phyloP scores from a whole-genome alignment of 192 early-diverging fungal genomes.

The Umbelopsis vinacea region DNA sequence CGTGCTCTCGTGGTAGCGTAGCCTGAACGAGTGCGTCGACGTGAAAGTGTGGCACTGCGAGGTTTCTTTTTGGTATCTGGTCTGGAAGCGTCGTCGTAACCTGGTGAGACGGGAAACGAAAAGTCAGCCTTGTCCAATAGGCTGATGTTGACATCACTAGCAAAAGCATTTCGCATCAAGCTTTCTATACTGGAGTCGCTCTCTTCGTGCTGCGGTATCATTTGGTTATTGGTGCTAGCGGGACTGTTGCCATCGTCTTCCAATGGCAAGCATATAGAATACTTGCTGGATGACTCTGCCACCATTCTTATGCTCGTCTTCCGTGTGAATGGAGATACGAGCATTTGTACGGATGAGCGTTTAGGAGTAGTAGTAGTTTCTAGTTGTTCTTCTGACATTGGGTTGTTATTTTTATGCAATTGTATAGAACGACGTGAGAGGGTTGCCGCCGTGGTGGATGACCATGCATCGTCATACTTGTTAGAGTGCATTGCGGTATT shows the following conservation, averaged over 20 bases:
- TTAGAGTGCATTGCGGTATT: not conserved
- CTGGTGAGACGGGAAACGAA: not conserved
- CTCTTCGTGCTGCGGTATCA: not conserved
- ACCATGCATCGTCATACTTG: not conserved
- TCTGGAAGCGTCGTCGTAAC: not conserved
- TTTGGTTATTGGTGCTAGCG: not conserved
- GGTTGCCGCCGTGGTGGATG: not conserved
- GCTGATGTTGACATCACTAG: not conserved
- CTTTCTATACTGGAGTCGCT: conserved; percentile 3
- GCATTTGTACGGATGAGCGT: conserved; percentile 28
- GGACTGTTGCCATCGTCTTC: conserved; percentile 5
- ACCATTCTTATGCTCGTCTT: conserved; percentile 25
- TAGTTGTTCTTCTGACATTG: too few species aligned
- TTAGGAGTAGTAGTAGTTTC: not conserved
- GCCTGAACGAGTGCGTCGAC: not conserved
- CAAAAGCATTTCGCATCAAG: not conserved
- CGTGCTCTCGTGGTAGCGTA: not conserved
- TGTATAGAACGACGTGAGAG: too few species aligned
- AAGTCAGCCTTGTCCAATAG: not conserved
- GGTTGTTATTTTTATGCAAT: too few species aligned
- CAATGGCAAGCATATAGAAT: not conserved
- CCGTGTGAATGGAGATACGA: conserved; percentile 31
- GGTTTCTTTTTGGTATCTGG: not conserved
- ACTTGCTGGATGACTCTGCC: not conserved
- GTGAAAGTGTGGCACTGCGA: not conserved